A percentile compares a stretch with the other conserved stretches of the same genome.
Evolutionary conservation across 805 yeast species (phyloP).

Genomic region (Wickerhamomyces queroliae): DNA sequence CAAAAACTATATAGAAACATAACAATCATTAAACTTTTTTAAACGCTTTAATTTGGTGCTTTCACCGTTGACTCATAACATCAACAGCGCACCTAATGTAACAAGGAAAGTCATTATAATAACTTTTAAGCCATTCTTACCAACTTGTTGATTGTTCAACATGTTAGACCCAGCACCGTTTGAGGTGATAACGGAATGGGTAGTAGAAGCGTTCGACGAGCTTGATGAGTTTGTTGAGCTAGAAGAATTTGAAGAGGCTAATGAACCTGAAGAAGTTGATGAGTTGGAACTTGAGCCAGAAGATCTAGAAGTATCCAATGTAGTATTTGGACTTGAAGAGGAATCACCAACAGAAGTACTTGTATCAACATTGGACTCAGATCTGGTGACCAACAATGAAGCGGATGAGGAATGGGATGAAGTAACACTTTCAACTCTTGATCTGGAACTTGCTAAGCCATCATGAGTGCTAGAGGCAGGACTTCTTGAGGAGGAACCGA

Average conservation of each 20-base stretch:
- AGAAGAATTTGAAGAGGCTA: conserved; percentile 7
- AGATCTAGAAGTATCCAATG: background rate
- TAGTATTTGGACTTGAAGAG: conserved; percentile 5
- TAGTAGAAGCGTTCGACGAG: conserved; percentile 12
- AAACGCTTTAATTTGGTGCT: no score
- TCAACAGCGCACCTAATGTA: background rate
- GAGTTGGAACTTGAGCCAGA: conserved; percentile 12
- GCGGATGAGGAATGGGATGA: background rate
- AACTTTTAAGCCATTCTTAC: conserved; percentile 3
- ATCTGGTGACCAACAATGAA: background rate
- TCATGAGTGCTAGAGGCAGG: conserved; percentile 1
- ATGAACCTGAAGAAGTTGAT: conserved; percentile 6
- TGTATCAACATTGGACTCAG: conserved; percentile 4
- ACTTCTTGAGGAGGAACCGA: conserved; percentile 4
- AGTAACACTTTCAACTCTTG: conserved; percentile 8
- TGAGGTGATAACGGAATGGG: conserved; percentile 4
- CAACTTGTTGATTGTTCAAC: background rate
- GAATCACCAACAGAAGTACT: conserved; percentile 3
- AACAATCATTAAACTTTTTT: no score
- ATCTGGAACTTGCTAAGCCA: conserved; percentile 4
- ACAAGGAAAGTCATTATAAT: background rate
- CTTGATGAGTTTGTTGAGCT: conserved; percentile 13
- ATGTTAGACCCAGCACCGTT: conserved; percentile 5
- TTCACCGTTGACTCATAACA: background rate
- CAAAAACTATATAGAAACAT: background rate